Evolutionary conservation across 495 filamentous ascomycete genomes (phyloP), one percentile per base, ranked within the genome.

Genomic region (Neurospora sp.): DNA sequence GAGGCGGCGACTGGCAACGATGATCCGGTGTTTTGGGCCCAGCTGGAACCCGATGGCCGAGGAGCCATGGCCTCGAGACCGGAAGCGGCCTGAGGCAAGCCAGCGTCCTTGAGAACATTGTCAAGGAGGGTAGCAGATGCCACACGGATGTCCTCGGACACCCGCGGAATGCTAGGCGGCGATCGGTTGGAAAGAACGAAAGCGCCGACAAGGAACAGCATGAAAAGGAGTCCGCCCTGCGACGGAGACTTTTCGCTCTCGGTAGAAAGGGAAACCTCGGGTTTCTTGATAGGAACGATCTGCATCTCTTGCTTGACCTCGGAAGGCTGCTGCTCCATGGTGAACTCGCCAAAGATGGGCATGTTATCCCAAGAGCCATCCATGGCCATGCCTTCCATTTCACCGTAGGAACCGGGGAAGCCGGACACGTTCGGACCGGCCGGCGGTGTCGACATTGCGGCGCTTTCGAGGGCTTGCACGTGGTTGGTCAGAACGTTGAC

Each of bases 141-240:
- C 73, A 92, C 92, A 72, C 94, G 93, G 71, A 98, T 91, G 76
- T 98, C 95, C 72, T 97, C 93, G 22, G 96, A 93, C 75, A 99
- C 90, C 74, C 91, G 91, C 40, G 94, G 95, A 76, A 98, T 89
- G 75, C 83, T 89, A 75, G 76, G 90, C 75, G 77, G 91, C 78
- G 80, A 89, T 82, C 84, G 80, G 84, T 95, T 97, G 65, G 94
- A 97, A 70, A 95, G 94, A 74, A 98, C 94, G 81, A 97, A 98
- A 69, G 96, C 96, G 77, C 96, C 96, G 78, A 97, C 94, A 72
- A 99, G 92, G 74, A 99, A 93, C 76, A 97, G 93, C 94, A 91
- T 90, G 78, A 92, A 86, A 69, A 92, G 83, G 68, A 92, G 82
- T 70, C 90, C 89, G 70, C 88, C 86, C 76, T 89, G 88, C 73